These are phyloP conservation scores for Talaromyces sp. DNA, from an alignment of 2,329 filamentous ascomycete species.

Conservation along the genomic window DNA sequence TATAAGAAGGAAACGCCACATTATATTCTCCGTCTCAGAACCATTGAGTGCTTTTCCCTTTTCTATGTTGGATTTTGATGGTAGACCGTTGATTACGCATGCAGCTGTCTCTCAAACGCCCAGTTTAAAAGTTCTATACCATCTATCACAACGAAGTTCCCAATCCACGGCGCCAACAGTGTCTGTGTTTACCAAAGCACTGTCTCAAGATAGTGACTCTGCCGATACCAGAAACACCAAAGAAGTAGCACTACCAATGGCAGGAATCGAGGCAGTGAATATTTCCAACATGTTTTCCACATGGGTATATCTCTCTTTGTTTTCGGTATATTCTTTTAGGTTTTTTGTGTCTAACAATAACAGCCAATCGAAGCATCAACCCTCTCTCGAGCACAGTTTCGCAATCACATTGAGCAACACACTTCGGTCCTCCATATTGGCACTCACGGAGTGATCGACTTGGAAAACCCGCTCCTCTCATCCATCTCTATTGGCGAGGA, in stretches of 20 bases:
- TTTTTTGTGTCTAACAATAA: neutral
- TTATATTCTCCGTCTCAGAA: constrained; percentile 20
- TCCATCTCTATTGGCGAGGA: constrained; percentile 21
- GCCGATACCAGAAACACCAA: constrained; percentile 1
- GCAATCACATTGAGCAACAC: constrained; percentile 16
- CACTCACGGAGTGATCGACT: constrained; percentile 18
- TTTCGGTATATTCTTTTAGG: neutral
- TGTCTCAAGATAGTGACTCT: constrained; percentile 3
- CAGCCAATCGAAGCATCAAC: constrained; percentile 20
- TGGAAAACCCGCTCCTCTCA: constrained; percentile 18
- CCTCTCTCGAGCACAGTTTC: constrained; percentile 17
- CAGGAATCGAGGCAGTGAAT: constrained; percentile 20
- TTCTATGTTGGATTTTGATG: constrained; percentile 15
- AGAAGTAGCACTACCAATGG: constrained; percentile 19
- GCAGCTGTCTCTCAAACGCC: constrained; percentile 19
- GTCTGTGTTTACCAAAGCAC: constrained; percentile 19
- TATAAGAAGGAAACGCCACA: constrained; percentile 15
- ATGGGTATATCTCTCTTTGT: constrained; percentile 5
- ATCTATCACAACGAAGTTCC: constrained; percentile 16
- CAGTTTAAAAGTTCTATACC: constrained; percentile 18
- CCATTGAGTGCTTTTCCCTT: constrained; percentile 21
- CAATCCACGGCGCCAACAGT: constrained; percentile 14
- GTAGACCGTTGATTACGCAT: constrained; percentile 16
- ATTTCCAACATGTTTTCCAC: constrained; percentile 20
- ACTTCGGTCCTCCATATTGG: constrained; percentile 20